Percentiles rank a stretch among this genome's conserved stretches.
Conservation (phyloP, 163 green algal genomes). For the Picocystis sp. region DNA sequence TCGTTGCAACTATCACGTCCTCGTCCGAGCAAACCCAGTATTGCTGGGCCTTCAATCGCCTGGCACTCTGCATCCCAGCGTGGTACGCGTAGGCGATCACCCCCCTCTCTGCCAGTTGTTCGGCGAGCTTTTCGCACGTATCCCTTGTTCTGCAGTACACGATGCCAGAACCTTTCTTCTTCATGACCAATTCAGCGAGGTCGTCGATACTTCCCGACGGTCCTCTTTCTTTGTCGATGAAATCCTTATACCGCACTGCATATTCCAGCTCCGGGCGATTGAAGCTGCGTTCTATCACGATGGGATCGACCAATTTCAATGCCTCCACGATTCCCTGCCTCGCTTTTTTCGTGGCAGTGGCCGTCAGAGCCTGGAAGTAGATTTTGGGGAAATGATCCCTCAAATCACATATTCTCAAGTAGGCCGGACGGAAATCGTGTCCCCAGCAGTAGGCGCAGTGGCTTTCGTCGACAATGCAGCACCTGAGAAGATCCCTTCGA, state of each 20-base stretch:
- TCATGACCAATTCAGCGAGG: neutral
- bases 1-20: conserved; percentile 57
- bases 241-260: conserved; percentile 12
- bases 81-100: conserved; percentile 49
- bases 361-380: conserved; percentile 36
- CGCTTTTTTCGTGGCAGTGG: conserved; percentile 27
- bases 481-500: conserved; percentile 18
- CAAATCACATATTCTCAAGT: conserved; percentile 36
- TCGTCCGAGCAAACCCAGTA: no score
- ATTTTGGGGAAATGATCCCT: conserved; percentile 31
- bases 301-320: conserved; percentile 30
- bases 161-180: neutral
- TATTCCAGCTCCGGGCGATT: conserved; percentile 57
- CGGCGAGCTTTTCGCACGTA: conserved; percentile 30
- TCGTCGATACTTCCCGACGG: no score
- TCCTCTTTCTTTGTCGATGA: no score
- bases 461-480: conserved; percentile 71
- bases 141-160: conserved; percentile 3
- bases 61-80: conserved; percentile 27
- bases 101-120: conserved; percentile 27
- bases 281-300: conserved; percentile 42
- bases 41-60: no score
- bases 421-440: conserved; percentile 61
- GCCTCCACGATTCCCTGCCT: conserved; percentile 26
- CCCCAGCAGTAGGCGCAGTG: conserved; percentile 73